Evolutionary conservation across 495 filamentous ascomycete genomes (phyloP).

Genomic region (Aspergillus incahuasiensis): DNA sequence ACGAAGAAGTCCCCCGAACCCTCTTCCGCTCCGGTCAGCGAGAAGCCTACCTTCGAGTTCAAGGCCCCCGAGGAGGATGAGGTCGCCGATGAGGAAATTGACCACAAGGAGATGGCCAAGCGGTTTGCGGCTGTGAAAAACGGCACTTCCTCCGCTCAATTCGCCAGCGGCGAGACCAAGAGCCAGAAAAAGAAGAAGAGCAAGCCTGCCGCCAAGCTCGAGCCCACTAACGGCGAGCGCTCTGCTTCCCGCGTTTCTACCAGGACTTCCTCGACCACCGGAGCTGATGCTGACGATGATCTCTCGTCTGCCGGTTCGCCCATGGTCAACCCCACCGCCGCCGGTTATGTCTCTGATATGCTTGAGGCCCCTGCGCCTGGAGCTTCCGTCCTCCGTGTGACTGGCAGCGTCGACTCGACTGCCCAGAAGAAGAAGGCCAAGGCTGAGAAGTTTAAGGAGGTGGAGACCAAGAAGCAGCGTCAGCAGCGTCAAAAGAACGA

Average conservation of each 20-base stretch:
- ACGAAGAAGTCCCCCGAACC: constrained; percentile 32
- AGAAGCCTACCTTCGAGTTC: constrained; percentile 39
- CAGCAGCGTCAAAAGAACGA: constrained; percentile 81
- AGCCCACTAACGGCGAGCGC: constrained; percentile 32
- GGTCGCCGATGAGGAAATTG: constrained; percentile 54
- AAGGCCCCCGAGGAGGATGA: constrained; percentile 36
- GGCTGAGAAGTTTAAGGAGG: constrained; percentile 49
- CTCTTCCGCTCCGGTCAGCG: constrained; percentile 19
- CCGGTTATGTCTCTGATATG: constrained; percentile 77
- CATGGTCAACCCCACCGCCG: constrained; percentile 43
- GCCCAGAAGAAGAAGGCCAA: constrained; percentile 66
- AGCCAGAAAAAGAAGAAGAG: constrained; percentile 59
- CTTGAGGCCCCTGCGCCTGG: constrained; percentile 65
- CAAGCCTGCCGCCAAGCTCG: constrained; percentile 34
- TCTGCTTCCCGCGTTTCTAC: constrained; percentile 46
- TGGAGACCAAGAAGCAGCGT: constrained; percentile 85
- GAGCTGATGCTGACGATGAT: constrained; percentile 78
- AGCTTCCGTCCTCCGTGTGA: constrained; percentile 73
- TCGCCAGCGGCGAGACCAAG: constrained; percentile 31
- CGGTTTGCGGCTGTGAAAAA: constrained; percentile 62
- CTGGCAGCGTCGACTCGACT: constrained; percentile 55
- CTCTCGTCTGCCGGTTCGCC: constrained; percentile 64
- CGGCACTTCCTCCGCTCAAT: constrained; percentile 50
- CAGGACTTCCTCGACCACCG: constrained; percentile 64
- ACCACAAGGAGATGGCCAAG: constrained; percentile 68